Evolutionary conservation across 1,284 basidiomycete genomes (phyloP).

Genomic region (Boletus holoroseus): DNA sequence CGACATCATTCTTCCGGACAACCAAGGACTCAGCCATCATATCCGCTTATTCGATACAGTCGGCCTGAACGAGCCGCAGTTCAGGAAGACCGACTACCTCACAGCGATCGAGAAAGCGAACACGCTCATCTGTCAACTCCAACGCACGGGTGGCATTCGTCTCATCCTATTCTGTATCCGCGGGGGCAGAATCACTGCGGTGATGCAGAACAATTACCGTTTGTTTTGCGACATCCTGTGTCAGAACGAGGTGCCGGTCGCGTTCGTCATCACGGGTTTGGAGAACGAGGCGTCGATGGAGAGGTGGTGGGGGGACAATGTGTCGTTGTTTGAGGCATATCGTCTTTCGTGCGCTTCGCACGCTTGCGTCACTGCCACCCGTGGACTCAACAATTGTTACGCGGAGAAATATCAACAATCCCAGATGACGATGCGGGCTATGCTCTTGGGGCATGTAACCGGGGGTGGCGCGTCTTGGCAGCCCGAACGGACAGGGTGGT

Average conservation of each 20-base stretch:
- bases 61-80: slow-evolving; percentile 34
- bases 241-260: slow-evolving; percentile 32
- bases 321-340: slow-evolving; percentile 12
- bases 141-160: slow-evolving; percentile 31
- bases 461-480: slow-evolving; percentile 19
- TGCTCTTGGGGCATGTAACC: slow-evolving; percentile 25
- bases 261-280: slow-evolving; percentile 34
- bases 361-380: slow-evolving; percentile 24
- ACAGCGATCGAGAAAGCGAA: slow-evolving; percentile 34
- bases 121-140: slow-evolving; percentile 31
- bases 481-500: slow-evolving; percentile 24
- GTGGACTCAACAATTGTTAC: slow-evolving; percentile 13
- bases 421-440: slow-evolving; percentile 13
- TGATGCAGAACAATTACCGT: slow-evolving; percentile 33
- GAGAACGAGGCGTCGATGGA: slow-evolving; percentile 32
- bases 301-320: slow-evolving; percentile 22
- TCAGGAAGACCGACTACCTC: slow-evolving; percentile 23
- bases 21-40: slow-evolving; percentile 12
- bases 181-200: slow-evolving; percentile 31
- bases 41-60: slow-evolving; percentile 32
- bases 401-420: slow-evolving; percentile 21
- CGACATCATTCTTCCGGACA: slow-evolving; percentile 15
- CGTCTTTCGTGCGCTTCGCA: slow-evolving; percentile 22
- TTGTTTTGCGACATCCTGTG: slow-evolving; percentile 34
- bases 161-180: slow-evolving; percentile 37